Conservation (phyloP, 768 basidiomycete genomes). For the Asterophora lycoperdoides region DNA sequence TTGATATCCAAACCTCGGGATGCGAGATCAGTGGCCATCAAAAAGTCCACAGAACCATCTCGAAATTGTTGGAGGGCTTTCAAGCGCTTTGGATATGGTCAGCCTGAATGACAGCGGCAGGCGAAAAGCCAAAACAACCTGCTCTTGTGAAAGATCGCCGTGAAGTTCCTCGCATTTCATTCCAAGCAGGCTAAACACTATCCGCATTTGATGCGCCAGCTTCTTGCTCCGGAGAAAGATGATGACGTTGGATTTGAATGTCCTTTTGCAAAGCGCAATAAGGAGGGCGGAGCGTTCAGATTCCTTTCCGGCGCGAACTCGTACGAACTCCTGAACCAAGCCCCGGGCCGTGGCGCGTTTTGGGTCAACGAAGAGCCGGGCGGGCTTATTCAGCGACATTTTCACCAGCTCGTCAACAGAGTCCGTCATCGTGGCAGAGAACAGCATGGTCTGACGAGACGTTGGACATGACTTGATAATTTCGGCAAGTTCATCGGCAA, state of each 20-base stretch:
- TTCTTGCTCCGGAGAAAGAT: constrained; percentile 97
- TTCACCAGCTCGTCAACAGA: constrained; percentile 90
- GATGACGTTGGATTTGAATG: constrained; percentile 80
- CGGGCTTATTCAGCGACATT: constrained; percentile 90
- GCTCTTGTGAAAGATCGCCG: constrained; percentile 94
- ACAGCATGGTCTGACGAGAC: constrained; percentile 95
- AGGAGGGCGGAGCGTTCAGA: constrained; percentile 73
- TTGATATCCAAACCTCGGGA: constrained; percentile 96
- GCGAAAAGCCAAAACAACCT: constrained; percentile 44
- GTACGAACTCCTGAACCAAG: constrained; percentile 91
- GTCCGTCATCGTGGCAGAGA: constrained; percentile 99
- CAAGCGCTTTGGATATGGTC: constrained; percentile 56
- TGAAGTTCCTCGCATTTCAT: constrained; percentile 92
- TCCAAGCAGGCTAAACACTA: constrained; percentile 85
- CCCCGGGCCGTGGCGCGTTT: constrained; percentile 83
- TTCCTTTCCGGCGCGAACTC: constrained; percentile 79
- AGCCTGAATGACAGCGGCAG: constrained; percentile 1
- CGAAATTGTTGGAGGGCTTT: constrained; percentile 83
- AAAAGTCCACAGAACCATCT: constrained; percentile 81
- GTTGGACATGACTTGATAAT: constrained; percentile 87
- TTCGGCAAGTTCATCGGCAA: constrained; percentile 90
- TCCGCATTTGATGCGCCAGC: constrained; percentile 93
- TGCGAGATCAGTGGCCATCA: constrained; percentile 96
- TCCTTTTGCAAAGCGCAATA: constrained; percentile 79
- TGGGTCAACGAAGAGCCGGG: constrained; percentile 92